Percentiles rank a stretch among this genome's conserved stretches.
Evolutionary conservation across 768 basidiomycete genomes (phyloP).

Genomic region (Scleroderma citrinum): DNA sequence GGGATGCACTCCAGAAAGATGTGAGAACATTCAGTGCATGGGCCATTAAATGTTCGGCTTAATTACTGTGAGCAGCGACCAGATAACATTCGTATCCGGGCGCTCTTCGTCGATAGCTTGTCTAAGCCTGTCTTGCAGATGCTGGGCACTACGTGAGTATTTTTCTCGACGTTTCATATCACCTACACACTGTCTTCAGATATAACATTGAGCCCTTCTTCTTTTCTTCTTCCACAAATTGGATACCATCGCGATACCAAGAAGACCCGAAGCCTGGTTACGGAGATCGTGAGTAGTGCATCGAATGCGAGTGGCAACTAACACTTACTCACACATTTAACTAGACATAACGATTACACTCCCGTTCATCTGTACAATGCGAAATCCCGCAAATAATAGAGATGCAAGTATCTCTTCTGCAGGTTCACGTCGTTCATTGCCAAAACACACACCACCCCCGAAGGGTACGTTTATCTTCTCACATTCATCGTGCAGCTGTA

Average conservation of each 20-base stretch:
- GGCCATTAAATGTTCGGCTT: neutral
- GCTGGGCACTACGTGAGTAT: constrained; percentile 32
- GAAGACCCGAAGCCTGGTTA: constrained; percentile 21
- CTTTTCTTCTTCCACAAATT: constrained; percentile 38
- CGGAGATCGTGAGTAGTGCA: constrained; percentile 34
- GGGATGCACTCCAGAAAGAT: constrained; percentile 21
- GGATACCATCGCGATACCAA: constrained; percentile 39
- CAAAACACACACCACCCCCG: constrained; percentile 5
- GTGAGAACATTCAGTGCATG: constrained; percentile 11
- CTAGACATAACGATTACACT: constrained; percentile 42
- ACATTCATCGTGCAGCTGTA: neutral
- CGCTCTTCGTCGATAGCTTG: constrained; percentile 33
- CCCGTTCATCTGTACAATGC: constrained; percentile 36
- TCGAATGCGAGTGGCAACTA: neutral
- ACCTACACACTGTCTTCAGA: constrained; percentile 17
- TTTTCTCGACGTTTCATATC: neutral
- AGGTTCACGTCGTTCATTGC: neutral
- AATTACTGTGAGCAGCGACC: constrained; percentile 13
- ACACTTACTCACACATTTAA: neutral
- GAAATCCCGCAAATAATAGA: constrained; percentile 29
- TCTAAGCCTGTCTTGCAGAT: constrained; percentile 28
- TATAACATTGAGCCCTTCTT: constrained; percentile 41
- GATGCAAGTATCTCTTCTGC: constrained; percentile 1
- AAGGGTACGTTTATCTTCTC: constrained; percentile 12
- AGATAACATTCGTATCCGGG: constrained; percentile 24